These are phyloP conservation scores for Geranium brycei DNA, from an alignment of 345 rosid genomes.

Conservation along the genomic window DNA sequence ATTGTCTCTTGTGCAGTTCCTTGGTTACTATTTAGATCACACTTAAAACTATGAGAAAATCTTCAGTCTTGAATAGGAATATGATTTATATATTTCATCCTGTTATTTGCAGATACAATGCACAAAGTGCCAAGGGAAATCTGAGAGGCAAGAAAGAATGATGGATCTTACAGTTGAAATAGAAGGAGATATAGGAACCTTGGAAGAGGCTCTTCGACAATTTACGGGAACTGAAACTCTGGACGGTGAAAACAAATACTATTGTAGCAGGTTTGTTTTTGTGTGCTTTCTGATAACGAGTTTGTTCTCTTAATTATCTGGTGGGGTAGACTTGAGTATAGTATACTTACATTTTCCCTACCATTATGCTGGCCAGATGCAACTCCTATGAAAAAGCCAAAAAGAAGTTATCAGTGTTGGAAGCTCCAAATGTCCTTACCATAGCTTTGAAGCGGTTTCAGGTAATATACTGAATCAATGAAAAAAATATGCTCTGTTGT, in stretches of 20 bases:
- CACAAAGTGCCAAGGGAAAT: slow-evolving; percentile 73
- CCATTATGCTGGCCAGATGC: slow-evolving; percentile 40
- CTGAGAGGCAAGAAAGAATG: slow-evolving; percentile 79
- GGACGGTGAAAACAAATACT: slow-evolving; percentile 95
- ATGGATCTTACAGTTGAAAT: slow-evolving; percentile 98
- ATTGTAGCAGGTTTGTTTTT: slow-evolving; percentile 54
- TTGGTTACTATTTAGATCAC: neutral
- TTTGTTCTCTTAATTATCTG: neutral
- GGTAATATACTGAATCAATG: slow-evolving; percentile 25
- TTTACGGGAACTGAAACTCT: slow-evolving; percentile 77
- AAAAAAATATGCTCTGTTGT: slow-evolving; percentile 3
- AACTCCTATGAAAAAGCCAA: slow-evolving; percentile 76
- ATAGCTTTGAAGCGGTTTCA: slow-evolving; percentile 93
- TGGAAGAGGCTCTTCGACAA: slow-evolving; percentile 82
- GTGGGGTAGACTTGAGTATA: neutral
- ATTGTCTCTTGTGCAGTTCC: neutral
- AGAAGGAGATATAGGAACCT: slow-evolving; percentile 69
- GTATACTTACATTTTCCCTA: neutral
- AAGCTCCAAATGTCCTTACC: slow-evolving; percentile 93
- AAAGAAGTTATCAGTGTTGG: slow-evolving; percentile 68
- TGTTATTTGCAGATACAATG: slow-evolving; percentile 57
- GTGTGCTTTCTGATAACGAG: neutral
- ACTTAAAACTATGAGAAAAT: neutral
- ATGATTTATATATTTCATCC: neutral
- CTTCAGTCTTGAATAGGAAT: slow-evolving; percentile 4